Conservation (phyloP, 1,139 yeast genomes). For the Arxiozyma bovina region DNA sequence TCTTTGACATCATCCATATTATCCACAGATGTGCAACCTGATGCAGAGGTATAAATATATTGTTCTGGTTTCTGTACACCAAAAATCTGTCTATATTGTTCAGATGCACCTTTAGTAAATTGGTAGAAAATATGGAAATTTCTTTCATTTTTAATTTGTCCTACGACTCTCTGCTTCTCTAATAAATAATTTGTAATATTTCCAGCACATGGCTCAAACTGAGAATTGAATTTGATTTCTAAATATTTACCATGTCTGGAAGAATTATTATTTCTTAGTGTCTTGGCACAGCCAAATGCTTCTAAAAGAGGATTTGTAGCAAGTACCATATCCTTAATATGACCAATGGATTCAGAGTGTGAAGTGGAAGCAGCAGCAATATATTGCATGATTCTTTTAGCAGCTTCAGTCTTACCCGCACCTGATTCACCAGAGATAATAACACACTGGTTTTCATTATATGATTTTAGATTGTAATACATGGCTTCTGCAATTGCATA, state of each 20-base stretch:
- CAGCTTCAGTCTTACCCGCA: conserved; percentile 98
- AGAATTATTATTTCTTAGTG: conserved; percentile 89
- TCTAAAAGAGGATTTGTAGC: conserved; percentile 96
- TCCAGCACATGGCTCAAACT: conserved; percentile 87
- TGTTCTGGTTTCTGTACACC: conserved; percentile 94
- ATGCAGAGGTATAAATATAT: conserved; percentile 78
- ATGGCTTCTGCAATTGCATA: conserved; percentile 95
- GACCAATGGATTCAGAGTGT: conserved; percentile 55
- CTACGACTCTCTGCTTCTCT: conserved; percentile 92
- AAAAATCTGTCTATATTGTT: conserved; percentile 67
- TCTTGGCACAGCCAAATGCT: conserved; percentile 97
- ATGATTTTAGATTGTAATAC: conserved; percentile 92
- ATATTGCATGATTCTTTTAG: conserved; percentile 96
- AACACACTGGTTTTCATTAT: conserved; percentile 93
- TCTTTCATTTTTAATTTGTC: conserved; percentile 85
- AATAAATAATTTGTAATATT: conserved; percentile 89
- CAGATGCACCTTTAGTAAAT: conserved; percentile 84
- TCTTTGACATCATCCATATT: conserved; percentile 80
- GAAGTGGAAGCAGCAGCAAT: conserved; percentile 74
- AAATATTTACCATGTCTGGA: conserved; percentile 96
- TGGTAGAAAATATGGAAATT: conserved; percentile 97
- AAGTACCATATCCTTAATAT: conserved; percentile 92
- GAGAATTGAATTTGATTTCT: conserved; percentile 76
- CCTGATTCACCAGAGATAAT: conserved; percentile 98
- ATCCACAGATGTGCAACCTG: conserved; percentile 77